These are phyloP conservation scores for Pseudogymnoascus sp. DNA, from an alignment of 2,329 filamentous ascomycete species.

Conservation along the genomic window DNA sequence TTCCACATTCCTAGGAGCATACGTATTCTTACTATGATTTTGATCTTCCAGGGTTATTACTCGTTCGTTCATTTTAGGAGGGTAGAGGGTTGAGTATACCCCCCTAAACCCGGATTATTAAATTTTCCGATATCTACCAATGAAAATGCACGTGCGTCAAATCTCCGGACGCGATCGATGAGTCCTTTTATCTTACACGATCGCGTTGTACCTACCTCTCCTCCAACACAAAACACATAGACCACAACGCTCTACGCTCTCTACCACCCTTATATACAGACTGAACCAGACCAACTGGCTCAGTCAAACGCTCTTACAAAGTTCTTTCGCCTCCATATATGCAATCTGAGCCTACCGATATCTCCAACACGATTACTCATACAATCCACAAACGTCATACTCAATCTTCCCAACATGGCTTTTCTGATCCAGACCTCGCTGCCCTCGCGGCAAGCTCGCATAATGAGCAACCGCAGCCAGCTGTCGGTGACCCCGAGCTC, in stretches of 20 bases:
- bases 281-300: conserved; percentile 20
- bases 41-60: not conserved
- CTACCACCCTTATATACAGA: not conserved
- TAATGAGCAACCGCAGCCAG: conserved; percentile 23
- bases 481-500: conserved; percentile 23
- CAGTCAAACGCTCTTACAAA: conserved; percentile 23
- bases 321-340: conserved; percentile 46
- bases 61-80: not conserved
- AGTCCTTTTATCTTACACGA: conserved; percentile 3
- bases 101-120: not conserved
- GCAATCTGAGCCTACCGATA: conserved; percentile 49
- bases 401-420: conserved; percentile 48
- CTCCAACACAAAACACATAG: not conserved
- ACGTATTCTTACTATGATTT: not conserved
- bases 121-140: conserved; percentile 1
- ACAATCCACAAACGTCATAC: conserved; percentile 26
- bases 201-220: not conserved
- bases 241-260: not conserved
- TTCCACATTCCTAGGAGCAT: not conserved
- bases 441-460: conserved; percentile 20
- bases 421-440: conserved; percentile 34
- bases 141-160: conserved; percentile 8
- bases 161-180: conserved; percentile 3
- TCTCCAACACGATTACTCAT: conserved; percentile 36
- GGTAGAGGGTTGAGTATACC: not conserved